These are phyloP conservation scores for Ascochyta koolunga DNA, from an alignment of 2,329 filamentous ascomycete genomes.

Conservation along the genomic window DNA sequence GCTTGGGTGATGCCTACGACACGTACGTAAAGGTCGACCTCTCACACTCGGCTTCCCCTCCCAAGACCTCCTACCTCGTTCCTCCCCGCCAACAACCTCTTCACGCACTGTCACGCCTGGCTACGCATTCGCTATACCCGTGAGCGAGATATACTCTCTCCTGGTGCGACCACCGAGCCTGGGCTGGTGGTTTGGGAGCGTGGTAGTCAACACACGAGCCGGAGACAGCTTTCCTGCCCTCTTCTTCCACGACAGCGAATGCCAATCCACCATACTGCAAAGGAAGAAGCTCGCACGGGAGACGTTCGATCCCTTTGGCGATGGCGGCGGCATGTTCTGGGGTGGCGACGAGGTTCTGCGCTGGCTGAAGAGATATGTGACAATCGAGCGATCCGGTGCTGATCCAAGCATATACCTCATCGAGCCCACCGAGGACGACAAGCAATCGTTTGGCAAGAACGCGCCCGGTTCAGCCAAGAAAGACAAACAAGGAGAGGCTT, in stretches of 20 bases:
- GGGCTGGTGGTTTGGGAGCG: conserved; percentile 97
- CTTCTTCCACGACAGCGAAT: conserved; percentile 98
- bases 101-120: conserved; percentile 73
- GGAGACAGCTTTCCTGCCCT: conserved; percentile 94
- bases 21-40: conserved; percentile 97
- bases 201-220: conserved; percentile 88
- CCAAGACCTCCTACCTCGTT: conserved; percentile 86
- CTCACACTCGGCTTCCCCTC: conserved; percentile 77
- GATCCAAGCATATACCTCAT: conserved; percentile 92
- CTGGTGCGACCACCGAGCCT: conserved; percentile 88
- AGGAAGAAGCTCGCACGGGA: conserved; percentile 85
- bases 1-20: conserved; percentile 79
- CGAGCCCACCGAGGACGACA: conserved; percentile 85
- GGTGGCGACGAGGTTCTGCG: conserved; percentile 93
- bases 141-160: conserved; percentile 88
- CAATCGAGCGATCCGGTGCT: conserved; percentile 79
- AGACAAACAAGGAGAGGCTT: conserved; percentile 37
- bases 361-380: conserved; percentile 86
- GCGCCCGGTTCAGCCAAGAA: conserved; percentile 52
- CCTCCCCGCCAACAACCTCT: conserved; percentile 88
- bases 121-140: conserved; percentile 89
- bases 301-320: conserved; percentile 88
- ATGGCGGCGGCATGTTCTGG: conserved; percentile 90
- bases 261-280: conserved; percentile 91
- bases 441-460: conserved; percentile 75